Evolutionary conservation across 1,284 basidiomycete species (phyloP), one percentile per base, ranked within the genome.

Genomic region (Moesziomyces antarcticus): DNA sequence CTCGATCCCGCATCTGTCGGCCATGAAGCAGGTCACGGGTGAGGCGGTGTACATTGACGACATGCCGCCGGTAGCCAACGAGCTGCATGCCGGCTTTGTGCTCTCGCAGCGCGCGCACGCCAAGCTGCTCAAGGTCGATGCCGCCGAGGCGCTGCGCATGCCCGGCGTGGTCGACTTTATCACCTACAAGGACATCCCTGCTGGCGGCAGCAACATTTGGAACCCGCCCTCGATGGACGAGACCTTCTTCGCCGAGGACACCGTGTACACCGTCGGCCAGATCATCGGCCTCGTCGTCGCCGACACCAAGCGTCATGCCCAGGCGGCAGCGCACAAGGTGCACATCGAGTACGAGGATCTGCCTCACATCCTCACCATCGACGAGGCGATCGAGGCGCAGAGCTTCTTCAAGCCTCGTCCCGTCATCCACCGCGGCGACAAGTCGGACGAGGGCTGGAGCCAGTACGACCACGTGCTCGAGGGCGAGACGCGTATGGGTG

Each of bases 11-110:
- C 84, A 85, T 56, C 64, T 79, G 6, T 82, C 83, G 4, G 83
- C 81, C 0, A 70, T 85, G 52, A 84, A 85, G 73, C 85, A 85
- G 56, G 74, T 76, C 7, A 85, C 85, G 5, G 85, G 85, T 22
- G 83, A 85, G 45, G 85, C 85, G 0, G 61, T 81, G 13, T 85
- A 84, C 63, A 68, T 82, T 37, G 85, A 85, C 57, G 85, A 85
- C 57, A 75, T 84, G 59, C 82, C 83, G 3, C 67, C 71, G 1
- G 73, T 72, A 22, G 69, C 66, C 45, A 77, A 83, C 59, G 84
- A 85, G 70, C 73, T 80, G 30, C 77, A 82, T 53, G 82, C 78
- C 22, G 81, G 73, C 0, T 78, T 85, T 40, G 82, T 85, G 20
- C 73, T 84, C 30, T 81, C 80, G 16, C 75, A 78, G 35, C 68